Evolutionary conservation across 2,329 filamentous ascomycete species (phyloP), one percentile per base, ranked within the genome.

Genomic region (Neopestalotiopsis rosae): DNA sequence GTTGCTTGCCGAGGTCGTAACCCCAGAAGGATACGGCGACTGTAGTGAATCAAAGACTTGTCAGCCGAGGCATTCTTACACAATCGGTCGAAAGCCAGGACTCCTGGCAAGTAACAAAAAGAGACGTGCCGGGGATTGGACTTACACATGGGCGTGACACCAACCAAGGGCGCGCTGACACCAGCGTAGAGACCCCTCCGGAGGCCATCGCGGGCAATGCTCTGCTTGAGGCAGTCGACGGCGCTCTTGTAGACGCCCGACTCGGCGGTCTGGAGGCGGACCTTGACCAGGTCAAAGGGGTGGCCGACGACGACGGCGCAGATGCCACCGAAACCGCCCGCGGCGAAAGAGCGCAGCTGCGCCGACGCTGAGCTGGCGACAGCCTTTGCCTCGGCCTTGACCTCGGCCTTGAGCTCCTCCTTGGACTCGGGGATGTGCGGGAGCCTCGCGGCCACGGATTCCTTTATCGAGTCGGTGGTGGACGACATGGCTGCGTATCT

Each of bases 131-230:
- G 5, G 28, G 38, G 57, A 45, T 6, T 56, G 40, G 52, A 89
- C 95, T 83, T 88, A 98, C 95, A 99, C 96, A 99, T 99, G 67
- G 96, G 96, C 71, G 96, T 99, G 17, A 99, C 96, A 67, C 96
- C 96, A 10, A 98, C 93, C 71, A 99, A 84, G 59, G 96, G 96
- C 76, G 96, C 96, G 74, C 93, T 96, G 61, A 99, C 95, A 80
- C 96, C 96, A n/a, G 96, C 96, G 81, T 99, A 99, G 71, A 99
- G 81, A 9, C 96, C 96, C 81, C 93, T 83, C 70, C 83, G 76
- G 73, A 97, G 80, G 1, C 96, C 96, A 81, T 98, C 95, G 71
- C 92, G 89, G 34, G 95, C 95, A 70, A 99, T 83, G 45, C 94
- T 95, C 85, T 92, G 97, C 81, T 88, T 87, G 72, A 98, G 94